These are phyloP conservation scores for Eimeria maxima DNA, from an alignment of 169 alveolate species.

Conservation along the genomic window DNA sequence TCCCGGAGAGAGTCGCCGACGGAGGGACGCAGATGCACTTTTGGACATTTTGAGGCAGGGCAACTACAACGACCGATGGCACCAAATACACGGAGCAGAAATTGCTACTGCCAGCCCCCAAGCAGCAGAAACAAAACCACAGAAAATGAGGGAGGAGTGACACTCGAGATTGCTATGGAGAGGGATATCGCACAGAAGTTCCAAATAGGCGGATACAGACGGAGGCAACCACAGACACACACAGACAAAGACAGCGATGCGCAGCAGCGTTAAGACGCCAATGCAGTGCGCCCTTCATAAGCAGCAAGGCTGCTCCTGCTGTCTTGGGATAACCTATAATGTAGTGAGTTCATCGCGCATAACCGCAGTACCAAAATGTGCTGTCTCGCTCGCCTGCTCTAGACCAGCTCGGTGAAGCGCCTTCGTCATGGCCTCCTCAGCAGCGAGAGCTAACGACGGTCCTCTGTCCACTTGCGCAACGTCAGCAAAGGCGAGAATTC, in stretches of 20 bases:
- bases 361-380: not conserved
- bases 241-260: not conserved
- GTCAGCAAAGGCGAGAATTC: constrained; percentile 93
- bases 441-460: constrained; percentile 94
- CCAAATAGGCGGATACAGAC: not conserved
- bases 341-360: not conserved
- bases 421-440: constrained; percentile 90
- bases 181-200: not conserved
- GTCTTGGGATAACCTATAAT: not conserved
- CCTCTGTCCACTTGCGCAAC: constrained; percentile 94
- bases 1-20: not conserved
- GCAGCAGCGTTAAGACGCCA: not conserved
- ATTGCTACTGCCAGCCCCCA: not conserved
- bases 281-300: not conserved
- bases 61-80: not conserved
- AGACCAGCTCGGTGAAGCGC: constrained; percentile 89
- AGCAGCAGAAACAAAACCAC: not conserved
- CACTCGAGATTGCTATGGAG: not conserved
- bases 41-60: not conserved
- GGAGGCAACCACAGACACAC: not conserved
- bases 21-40: not conserved
- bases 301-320: not conserved
- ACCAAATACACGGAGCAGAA: not conserved
- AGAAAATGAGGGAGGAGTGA: not conserved
- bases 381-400: constrained; percentile 78